A percentile compares a stretch with the other conserved stretches of the same genome.
These are phyloP conservation scores for Kondoa subrosea DNA, from an alignment of 768 basidiomycete species.

Conservation along the genomic window DNA sequence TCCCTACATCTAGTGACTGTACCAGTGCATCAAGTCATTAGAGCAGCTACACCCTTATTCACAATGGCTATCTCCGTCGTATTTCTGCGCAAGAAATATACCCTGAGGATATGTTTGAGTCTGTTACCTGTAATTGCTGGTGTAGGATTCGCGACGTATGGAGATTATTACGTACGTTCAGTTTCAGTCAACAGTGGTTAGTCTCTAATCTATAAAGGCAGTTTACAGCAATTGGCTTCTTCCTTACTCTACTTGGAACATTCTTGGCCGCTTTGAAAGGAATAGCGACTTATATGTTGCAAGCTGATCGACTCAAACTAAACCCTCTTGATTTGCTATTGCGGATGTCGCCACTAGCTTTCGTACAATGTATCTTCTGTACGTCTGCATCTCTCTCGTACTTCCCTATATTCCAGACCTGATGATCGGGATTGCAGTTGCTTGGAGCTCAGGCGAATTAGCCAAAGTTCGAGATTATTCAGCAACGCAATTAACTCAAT, in stretches of 20 bases:
- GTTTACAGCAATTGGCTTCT: slow-evolving; percentile 64
- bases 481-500: slow-evolving; percentile 37
- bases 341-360: slow-evolving; percentile 80
- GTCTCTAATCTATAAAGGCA: not conserved
- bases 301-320: slow-evolving; percentile 36
- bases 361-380: slow-evolving; percentile 56
- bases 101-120: slow-evolving; percentile 44
- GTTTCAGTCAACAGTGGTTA: slow-evolving; percentile 57
- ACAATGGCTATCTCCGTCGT: slow-evolving; percentile 59
- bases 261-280: slow-evolving; percentile 85
- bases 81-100: slow-evolving; percentile 48
- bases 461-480: slow-evolving; percentile 42
- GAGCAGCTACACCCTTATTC: slow-evolving; percentile 85
- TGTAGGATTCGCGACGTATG: slow-evolving; percentile 65
- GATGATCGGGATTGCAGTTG: no score
- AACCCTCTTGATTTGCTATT: slow-evolving; percentile 74
- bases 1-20: slow-evolving; percentile 33
- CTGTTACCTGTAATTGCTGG: slow-evolving; percentile 73
- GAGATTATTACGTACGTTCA: not conserved
- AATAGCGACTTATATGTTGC: slow-evolving; percentile 60
- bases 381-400: not conserved
- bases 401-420: not conserved
- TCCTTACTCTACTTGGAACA: slow-evolving; percentile 77
- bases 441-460: slow-evolving; percentile 65
- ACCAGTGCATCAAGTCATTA: slow-evolving; percentile 87